These are phyloP conservation scores for Ophiocordyceps polyrhachis-furcata DNA, from an alignment of 2,329 filamentous ascomycete species.

Conservation along the genomic window DNA sequence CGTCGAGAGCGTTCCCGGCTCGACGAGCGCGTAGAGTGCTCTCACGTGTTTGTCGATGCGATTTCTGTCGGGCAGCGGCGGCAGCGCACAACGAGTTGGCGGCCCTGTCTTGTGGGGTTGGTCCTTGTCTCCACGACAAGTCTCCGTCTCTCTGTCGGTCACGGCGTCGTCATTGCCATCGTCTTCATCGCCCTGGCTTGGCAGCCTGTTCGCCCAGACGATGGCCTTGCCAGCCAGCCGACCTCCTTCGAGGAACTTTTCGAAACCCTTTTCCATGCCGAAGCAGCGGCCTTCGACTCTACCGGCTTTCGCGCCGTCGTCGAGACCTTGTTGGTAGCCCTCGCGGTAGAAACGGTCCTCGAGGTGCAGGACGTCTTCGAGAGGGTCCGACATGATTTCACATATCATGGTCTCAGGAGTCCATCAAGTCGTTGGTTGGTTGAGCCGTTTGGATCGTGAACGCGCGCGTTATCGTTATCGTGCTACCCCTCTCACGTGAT, in stretches of 20 bases:
- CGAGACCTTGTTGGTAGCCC: slow-evolving; percentile 57
- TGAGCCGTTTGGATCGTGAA: too few species aligned
- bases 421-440: background rate
- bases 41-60: slow-evolving; percentile 61
- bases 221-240: slow-evolving; percentile 57
- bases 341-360: slow-evolving; percentile 61
- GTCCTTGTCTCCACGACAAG: background rate
- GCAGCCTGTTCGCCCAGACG: slow-evolving; percentile 65
- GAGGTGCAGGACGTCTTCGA: slow-evolving; percentile 38
- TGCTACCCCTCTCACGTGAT: background rate
- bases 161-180: slow-evolving; percentile 1
- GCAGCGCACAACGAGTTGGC: slow-evolving; percentile 9
- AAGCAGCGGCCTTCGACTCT: slow-evolving; percentile 78
- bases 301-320: slow-evolving; percentile 61
- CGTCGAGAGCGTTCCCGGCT: slow-evolving; percentile 58
- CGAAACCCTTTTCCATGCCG: slow-evolving; percentile 80
- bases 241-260: slow-evolving; percentile 75
- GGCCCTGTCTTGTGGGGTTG: background rate
- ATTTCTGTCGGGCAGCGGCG: slow-evolving; percentile 33
- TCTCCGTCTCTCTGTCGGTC: background rate
- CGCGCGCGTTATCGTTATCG: background rate
- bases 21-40: slow-evolving; percentile 57
- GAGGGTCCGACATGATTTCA: slow-evolving; percentile 21
- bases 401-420: background rate
- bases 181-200: slow-evolving; percentile 8